Percentiles rank a stretch among this genome's conserved stretches.
Evolutionary conservation across 2,329 filamentous ascomycete genomes (phyloP).

Genomic region (Fusarium oligoseptatum): DNA sequence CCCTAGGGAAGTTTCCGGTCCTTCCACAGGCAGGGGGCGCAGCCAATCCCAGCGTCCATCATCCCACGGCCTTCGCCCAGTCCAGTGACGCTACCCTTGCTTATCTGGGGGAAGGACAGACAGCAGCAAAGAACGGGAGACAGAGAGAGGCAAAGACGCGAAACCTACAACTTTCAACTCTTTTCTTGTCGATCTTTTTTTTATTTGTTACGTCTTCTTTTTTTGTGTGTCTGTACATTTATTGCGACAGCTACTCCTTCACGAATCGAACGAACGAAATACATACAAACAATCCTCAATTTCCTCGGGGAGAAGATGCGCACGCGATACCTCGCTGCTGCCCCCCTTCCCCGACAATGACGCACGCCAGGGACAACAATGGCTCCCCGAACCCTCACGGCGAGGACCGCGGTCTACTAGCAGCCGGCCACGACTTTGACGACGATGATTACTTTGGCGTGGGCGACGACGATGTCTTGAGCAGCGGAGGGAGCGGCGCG

Average conservation of each 20-base stretch:
- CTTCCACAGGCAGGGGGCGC: constrained; percentile 7
- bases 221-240: constrained; percentile 1
- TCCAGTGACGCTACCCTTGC: constrained; percentile 36
- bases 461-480: constrained; percentile 33
- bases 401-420: constrained; percentile 52
- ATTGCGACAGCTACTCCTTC: background rate
- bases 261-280: constrained; percentile 11
- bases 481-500: constrained; percentile 23
- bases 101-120: constrained; percentile 43
- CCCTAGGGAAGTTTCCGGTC: constrained; percentile 3
- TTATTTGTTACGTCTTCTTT: background rate
- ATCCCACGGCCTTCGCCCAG: constrained; percentile 26
- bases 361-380: constrained; percentile 47
- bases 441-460: constrained; percentile 46
- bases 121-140: background rate
- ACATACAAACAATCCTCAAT: background rate
- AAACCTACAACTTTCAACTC: constrained; percentile 23
- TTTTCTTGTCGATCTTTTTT: constrained; percentile 30
- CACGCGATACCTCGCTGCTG: constrained; percentile 41
- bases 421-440: constrained; percentile 34
- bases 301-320: constrained; percentile 41
- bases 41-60: constrained; percentile 43
- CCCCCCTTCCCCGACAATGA: constrained; percentile 48
- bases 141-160: background rate
- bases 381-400: constrained; percentile 48